Percentiles rank a stretch among this genome's conserved stretches.
Evolutionary conservation across 345 rosid genomes (phyloP).

Genomic region (Populus ilicifolia): DNA sequence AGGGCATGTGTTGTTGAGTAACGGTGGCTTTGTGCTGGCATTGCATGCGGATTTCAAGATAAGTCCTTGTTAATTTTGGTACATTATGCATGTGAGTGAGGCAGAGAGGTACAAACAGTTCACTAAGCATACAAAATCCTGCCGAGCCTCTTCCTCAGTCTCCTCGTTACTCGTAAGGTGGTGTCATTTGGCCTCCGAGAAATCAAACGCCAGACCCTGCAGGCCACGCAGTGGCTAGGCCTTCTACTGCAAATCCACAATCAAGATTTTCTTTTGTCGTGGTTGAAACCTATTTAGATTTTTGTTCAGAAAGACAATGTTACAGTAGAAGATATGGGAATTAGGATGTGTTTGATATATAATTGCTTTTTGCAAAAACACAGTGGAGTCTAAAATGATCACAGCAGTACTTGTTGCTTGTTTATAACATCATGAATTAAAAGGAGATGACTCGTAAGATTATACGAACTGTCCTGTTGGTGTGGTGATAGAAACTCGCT

Average conservation of each 20-base stretch:
- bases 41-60: neutral
- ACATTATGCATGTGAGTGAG: constrained; percentile 20
- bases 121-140: neutral
- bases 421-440: too few relatives aligned
- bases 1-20: neutral
- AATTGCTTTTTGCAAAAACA: too few relatives aligned
- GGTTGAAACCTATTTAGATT: too few relatives aligned
- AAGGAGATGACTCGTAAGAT: too few relatives aligned
- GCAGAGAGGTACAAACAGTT: neutral
- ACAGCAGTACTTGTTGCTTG: too few relatives aligned
- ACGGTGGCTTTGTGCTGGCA: neutral
- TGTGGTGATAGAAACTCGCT: too few relatives aligned
- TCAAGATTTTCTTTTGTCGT: neutral
- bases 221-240: neutral
- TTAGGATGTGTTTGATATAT: too few relatives aligned
- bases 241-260: neutral
- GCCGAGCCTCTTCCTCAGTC: neutral
- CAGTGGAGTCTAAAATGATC: too few relatives aligned
- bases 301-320: too few relatives aligned
- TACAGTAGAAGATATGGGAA: too few relatives aligned
- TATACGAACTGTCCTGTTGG: too few relatives aligned
- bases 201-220: neutral
- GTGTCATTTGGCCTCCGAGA: constrained; percentile 1
- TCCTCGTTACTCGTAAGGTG: neutral
- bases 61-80: neutral